Base-by-base conservation (phyloP, 768 basidiomycete genomes). In the Boletus fagicola region DNA sequence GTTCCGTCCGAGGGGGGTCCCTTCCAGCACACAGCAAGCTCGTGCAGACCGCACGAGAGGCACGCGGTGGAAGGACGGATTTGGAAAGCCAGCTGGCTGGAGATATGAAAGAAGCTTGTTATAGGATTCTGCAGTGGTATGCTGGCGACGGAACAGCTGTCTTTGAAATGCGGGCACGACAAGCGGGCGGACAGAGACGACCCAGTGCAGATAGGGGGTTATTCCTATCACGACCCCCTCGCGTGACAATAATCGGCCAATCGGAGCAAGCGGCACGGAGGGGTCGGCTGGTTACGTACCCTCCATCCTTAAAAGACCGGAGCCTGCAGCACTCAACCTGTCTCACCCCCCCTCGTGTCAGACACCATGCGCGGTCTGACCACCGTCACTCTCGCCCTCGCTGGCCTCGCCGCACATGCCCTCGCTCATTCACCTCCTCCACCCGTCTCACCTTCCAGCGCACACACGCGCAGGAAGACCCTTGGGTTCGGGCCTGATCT, bases 401-500 rank as follows among this genome's bases (percentile, higher is more conserved):
- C 82, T 56, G 83, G 82, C 66, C 78, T 87, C 61, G 83, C 85
- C 42, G 82, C 83, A 65, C 74, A 75, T 60, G 77, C 80, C 50
- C 75, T 81, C 58, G 82, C 80, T 13, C 82, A 82, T 63, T 64
- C 72, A 0, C 3, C 48, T 0, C 72, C 70, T 10, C 62, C 63
- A 0, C 65, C 61, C 0, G 22, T 53, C 53, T 38, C 57, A 1
- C 56, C 63, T 10, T 1, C 53, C 2, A 53, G 1, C 13, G 22
- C 33, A 1, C 1, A 16, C 13, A 0, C 35, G 13, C 74, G 74
- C 52, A 85, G 95, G 67, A 97, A 98, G 87, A 83, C 95, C 0
- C 81, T 98, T 54, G 86, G 87, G 24, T 97, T 96, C 69, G 95
- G 95, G 1, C 93, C 94, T 6, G 75, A 79, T 18, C 87, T 87